phyloP scores from a whole-genome alignment of 768 basidiomycete species.

The Clathrus columnatus region DNA sequence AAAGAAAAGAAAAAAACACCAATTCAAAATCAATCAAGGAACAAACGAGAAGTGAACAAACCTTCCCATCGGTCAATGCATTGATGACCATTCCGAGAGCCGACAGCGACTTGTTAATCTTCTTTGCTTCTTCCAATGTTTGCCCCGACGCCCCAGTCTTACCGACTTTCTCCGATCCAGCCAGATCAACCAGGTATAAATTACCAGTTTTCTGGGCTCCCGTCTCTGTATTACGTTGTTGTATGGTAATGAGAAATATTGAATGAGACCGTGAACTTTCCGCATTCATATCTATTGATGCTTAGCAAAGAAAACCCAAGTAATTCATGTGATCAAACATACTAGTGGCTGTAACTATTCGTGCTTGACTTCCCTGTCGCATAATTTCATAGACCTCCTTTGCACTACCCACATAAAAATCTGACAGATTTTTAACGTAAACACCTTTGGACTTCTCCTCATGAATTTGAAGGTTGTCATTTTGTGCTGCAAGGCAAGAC shows the following conservation, averaged over 20 bases:
- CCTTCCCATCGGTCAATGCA: constrained; percentile 93
- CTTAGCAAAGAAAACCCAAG: neutral
- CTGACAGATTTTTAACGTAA: constrained; percentile 94
- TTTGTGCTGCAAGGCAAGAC: constrained; percentile 54
- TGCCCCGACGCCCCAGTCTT: constrained; percentile 99
- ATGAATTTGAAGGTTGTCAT: constrained; percentile 96
- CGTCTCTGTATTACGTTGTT: constrained; percentile 92
- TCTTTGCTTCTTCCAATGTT: constrained; percentile 98
- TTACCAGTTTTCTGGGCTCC: constrained; percentile 96
- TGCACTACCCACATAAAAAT: constrained; percentile 95
- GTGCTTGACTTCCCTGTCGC: constrained; percentile 87
- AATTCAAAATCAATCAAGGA: constrained; percentile 1
- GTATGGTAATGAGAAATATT: constrained; percentile 95
- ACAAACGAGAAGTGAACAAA: constrained; percentile 24
- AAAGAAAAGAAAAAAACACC: constrained; percentile 4
- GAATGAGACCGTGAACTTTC: constrained; percentile 98
- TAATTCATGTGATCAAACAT: constrained; percentile 23
- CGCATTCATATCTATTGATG: constrained; percentile 87
- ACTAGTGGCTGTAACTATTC: constrained; percentile 94
- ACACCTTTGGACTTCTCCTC: constrained; percentile 97
- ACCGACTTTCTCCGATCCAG: constrained; percentile 98
- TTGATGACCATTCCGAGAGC: constrained; percentile 99
- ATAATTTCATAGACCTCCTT: constrained; percentile 98
- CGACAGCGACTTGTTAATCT: constrained; percentile 98
- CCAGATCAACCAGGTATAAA: constrained; percentile 94